Conservation (phyloP, 202 grass and related monocot genomes). For the Bolboschoenoplectus hybrid region DNA sequence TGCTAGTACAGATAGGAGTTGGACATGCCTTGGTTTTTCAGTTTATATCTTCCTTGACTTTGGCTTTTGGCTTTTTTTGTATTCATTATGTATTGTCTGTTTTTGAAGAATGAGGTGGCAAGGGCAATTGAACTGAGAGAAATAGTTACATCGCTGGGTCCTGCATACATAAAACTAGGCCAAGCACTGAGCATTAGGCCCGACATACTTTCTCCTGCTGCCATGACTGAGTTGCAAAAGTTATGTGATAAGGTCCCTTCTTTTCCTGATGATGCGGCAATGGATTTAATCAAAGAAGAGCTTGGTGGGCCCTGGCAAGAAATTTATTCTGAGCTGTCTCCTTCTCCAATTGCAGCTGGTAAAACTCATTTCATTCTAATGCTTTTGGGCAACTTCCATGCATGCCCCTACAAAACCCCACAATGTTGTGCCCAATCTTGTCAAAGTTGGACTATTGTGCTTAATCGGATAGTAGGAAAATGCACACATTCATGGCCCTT, state of each 20-base stretch:
- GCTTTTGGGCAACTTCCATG: slow-evolving; percentile 6
- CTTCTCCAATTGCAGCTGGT: slow-evolving; percentile 98
- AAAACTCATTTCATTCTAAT: slow-evolving; percentile 28
- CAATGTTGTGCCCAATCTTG: not conserved
- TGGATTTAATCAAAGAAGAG: slow-evolving; percentile 89
- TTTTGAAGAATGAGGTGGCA: slow-evolving; percentile 70
- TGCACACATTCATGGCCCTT: not conserved
- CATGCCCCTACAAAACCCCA: not conserved
- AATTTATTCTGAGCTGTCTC: slow-evolving; percentile 88
- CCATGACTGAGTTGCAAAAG: slow-evolving; percentile 94
- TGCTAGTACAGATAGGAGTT: not conserved
- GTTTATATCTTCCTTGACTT: not conserved
- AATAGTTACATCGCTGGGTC: slow-evolving; percentile 94
- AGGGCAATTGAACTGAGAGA: slow-evolving; percentile 90
- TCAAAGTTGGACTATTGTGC: not conserved
- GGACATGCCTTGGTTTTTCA: not conserved
- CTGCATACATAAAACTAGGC: slow-evolving; percentile 97
- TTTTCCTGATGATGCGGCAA: slow-evolving; percentile 90
- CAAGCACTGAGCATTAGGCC: slow-evolving; percentile 91
- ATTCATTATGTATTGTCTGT: not conserved
- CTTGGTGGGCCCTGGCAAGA: slow-evolving; percentile 85
- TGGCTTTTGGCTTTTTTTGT: slow-evolving; percentile 7
- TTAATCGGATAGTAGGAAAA: not conserved
- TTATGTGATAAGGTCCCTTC: slow-evolving; percentile 98
- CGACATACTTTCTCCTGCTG: slow-evolving; percentile 90